Evolutionary conservation across 441 rosid genomes (phyloP), one percentile per base, ranked within the genome.

Genomic region (Populus hybrid): DNA sequence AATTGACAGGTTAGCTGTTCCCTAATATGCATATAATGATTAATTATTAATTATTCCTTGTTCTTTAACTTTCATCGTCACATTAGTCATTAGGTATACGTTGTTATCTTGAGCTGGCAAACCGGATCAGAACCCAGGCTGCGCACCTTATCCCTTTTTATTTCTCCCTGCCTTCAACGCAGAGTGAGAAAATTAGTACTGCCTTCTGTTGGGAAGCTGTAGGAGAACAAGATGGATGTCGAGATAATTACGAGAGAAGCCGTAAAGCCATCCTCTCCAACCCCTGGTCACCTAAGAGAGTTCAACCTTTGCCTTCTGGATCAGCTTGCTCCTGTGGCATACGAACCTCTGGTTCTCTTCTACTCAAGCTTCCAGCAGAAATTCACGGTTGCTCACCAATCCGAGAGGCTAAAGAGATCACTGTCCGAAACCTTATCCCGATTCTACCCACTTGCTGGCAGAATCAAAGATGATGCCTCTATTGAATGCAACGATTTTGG

Each of bases 401-500:
- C 82, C 21, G 67, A 73, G 6, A 32, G 9, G 40, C 79, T 85
- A 1, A 85, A 86, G 74, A 14, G 66, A 9, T 86, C 85, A 0
- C 42, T 83, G 2, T 82, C 88, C 1, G 74, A 84, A 10, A 57
- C 78, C 11, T 24, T 87, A 28, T 68, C 82, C 35, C 78, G 23
- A 10, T 84, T 83, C 35, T 86, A 78, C 79, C 86, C 86, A 2
- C 32, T 86, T n/a, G 89, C 89, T 0, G 89, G 91, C n/a, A 80
- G 79, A 40, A 30, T 86, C 67, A 78, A 73, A 65, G 89, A 84
- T 61, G 81, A 85, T 79, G 10, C 38, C 65, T 80, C 79, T 53
- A 80, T 90, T n/a, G 79, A 82, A 8, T 90, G 94, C 23, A 73
- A 75, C 9, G 90, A 90, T 32, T 16, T 74, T 0, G 94, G 94